Evolutionary conservation across 306 rosid species (phyloP).

Genomic region (Trichosanthes truncata): DNA sequence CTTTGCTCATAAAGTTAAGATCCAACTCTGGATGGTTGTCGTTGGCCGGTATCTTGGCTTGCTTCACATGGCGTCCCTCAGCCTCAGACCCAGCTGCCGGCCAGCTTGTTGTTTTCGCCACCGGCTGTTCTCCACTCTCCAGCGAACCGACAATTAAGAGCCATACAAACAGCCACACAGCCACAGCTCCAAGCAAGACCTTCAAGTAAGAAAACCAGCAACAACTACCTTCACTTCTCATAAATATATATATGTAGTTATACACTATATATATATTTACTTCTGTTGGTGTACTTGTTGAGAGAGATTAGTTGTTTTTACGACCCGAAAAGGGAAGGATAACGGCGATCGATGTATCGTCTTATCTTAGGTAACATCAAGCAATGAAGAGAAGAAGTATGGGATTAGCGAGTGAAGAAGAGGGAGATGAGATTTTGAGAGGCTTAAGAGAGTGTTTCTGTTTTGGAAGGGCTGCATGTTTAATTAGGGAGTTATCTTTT

Average conservation of each 20-base stretch:
- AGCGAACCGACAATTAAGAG: background rate
- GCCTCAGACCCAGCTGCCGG: background rate
- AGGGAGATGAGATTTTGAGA: background rate
- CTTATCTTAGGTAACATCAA: background rate
- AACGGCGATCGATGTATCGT: background rate
- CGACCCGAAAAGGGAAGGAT: background rate
- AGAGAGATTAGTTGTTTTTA: background rate
- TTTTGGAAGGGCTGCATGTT: background rate
- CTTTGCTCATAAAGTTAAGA: constrained; percentile 66
- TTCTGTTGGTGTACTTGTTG: background rate
- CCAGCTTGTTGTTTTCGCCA: background rate
- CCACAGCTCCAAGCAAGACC: background rate
- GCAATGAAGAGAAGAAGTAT: background rate
- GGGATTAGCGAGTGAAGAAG: background rate
- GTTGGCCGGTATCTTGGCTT: background rate
- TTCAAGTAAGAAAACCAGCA: background rate
- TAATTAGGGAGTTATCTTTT: background rate
- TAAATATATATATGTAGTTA: background rate
- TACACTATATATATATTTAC: background rate
- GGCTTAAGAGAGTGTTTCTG: no score
- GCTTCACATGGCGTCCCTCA: background rate
- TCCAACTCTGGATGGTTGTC: constrained; percentile 35
- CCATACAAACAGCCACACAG: background rate
- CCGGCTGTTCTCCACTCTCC: background rate
- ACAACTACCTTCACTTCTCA: background rate